Evolutionary conservation across 768 basidiomycete genomes (phyloP), one percentile per base, ranked within the genome.

Genomic region (Mycena albidolilacea): DNA sequence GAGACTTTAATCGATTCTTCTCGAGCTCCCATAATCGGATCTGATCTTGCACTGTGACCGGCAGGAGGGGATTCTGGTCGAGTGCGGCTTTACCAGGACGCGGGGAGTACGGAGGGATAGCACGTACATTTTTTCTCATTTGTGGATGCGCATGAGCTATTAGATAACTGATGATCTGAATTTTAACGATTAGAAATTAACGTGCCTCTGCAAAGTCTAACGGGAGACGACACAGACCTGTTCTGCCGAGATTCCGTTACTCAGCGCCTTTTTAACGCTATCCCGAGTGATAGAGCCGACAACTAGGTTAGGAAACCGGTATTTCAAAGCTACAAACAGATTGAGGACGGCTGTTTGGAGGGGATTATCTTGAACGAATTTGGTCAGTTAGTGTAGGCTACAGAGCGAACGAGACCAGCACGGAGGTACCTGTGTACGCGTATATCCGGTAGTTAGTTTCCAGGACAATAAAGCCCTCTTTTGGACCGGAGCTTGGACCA

Each of bases 381-480:
- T 73, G 74, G 70, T 74, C 63, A 74, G 70, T 74, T 64, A 48
- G 70, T 61, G 46, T 76, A 76, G 73, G 69, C 63, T 67, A 71
- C 71, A 81, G 70, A 80, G 71, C 75, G 69, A 72, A 67, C 68
- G 69, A 79, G 46, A 78, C 54, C 44, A 61, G 67, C 65, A 35
- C 65, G 72, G 66, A 48, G 39, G 69, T 81, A 97, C 97, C 93
- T 44, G 98, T 99, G 82, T 99, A 99, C 6, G 98, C 98, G 81
- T 99, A 99, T 74, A 99, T 85, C 76, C 97, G 93, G 85, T 98
- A 99, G 85, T 99, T 99, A 21, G 98, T 99, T 85, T 99, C 98
- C 54, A 99, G 88, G 76, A 99, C 92, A 77, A 99, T 93, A 85
- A 98, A 99, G 15, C 97, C 96, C 81, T 97, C 91, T 79, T 87